Evolutionary conservation across 2,329 filamentous ascomycete genomes (phyloP).

Genomic region (Sclerotinia glacialis): DNA sequence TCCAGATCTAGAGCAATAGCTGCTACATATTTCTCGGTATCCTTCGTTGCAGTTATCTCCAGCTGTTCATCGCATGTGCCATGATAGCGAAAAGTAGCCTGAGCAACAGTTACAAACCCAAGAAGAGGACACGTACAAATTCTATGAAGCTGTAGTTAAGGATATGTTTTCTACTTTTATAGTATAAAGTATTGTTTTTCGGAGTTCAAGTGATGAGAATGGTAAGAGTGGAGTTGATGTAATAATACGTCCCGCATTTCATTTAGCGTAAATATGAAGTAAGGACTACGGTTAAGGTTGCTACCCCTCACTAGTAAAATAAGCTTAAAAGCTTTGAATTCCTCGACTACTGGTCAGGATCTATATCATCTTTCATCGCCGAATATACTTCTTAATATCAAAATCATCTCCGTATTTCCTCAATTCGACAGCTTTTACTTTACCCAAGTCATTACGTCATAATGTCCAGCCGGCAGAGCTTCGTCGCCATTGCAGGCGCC

Average conservation of each 20-base stretch:
- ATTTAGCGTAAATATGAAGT: neutral
- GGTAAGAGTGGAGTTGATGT: neutral
- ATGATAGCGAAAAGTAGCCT: neutral
- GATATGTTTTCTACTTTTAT: neutral
- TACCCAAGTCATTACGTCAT: neutral
- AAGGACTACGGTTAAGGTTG: neutral
- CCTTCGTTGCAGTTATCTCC: neutral
- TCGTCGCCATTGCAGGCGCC: slow-evolving; percentile 23
- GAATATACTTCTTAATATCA: neutral
- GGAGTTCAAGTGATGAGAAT: too few relatives aligned
- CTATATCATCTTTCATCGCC: neutral
- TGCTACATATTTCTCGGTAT: neutral
- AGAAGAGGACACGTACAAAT: neutral
- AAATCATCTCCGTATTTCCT: neutral
- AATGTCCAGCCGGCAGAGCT: slow-evolving; percentile 22
- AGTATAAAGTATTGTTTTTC: too few relatives aligned
- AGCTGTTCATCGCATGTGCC: neutral
- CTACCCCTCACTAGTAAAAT: neutral
- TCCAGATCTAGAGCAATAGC: neutral
- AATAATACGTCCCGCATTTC: neutral
- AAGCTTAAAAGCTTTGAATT: neutral
- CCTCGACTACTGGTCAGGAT: neutral
- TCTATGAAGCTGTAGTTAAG: neutral
- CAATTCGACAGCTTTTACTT: neutral
- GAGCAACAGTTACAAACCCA: neutral